Evolutionary conservation across 352 stramenopile species (phyloP).

Genomic region (Phytophthora chlamydospora): DNA sequence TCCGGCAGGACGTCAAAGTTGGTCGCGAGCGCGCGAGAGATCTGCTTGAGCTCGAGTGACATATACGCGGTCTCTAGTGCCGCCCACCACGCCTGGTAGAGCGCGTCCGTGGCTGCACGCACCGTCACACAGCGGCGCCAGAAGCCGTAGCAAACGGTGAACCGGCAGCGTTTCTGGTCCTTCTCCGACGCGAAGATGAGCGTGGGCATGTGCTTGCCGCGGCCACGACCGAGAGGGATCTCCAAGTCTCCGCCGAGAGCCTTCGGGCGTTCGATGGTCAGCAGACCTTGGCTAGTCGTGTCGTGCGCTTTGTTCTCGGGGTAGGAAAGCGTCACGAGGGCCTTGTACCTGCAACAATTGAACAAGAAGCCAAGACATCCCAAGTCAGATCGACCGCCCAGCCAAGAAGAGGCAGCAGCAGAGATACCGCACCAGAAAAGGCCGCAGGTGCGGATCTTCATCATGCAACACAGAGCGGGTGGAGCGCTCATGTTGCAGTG

Average conservation of each 20-base stretch:
- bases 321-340: conserved; percentile 16
- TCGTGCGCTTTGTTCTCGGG: neutral
- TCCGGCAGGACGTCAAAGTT: conserved; percentile 9
- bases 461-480: conserved; percentile 12
- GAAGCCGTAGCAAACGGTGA: conserved; percentile 15
- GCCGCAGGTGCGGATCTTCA: conserved; percentile 19
- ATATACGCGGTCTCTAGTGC: conserved; percentile 20
- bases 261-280: conserved; percentile 8
- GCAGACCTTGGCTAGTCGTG: neutral
- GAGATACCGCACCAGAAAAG: conserved; percentile 18
- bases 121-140: conserved; percentile 12
- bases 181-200: conserved; percentile 4
- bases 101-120: conserved; percentile 4
- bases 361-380: conserved; percentile 12
- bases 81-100: conserved; percentile 21
- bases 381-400: neutral
- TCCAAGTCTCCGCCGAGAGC: conserved; percentile 5
- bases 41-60: conserved; percentile 7
- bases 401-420: neutral
- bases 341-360: conserved; percentile 10
- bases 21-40: conserved; percentile 2
- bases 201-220: neutral
- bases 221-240: conserved; percentile 10
- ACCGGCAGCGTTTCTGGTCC: conserved; percentile 2
- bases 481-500: conserved; percentile 8